Conservation (phyloP, 2,329 filamentous ascomycete species). For the Pseudonectria buxi region DNA sequence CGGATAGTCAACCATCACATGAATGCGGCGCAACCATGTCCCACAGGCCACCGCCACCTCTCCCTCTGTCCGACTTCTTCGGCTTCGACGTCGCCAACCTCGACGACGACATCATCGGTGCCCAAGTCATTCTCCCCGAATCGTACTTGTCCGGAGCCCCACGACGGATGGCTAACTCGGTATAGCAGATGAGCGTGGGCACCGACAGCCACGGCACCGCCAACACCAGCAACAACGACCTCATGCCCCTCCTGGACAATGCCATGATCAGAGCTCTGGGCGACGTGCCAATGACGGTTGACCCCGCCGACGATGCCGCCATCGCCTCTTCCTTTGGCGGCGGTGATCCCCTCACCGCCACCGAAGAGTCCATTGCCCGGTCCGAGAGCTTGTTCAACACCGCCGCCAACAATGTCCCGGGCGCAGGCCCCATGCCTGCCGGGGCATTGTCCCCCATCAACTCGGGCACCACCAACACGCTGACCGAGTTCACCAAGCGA, state of each 20-base stretch:
- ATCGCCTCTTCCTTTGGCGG: constrained; percentile 15
- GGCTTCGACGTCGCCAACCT: constrained; percentile 28
- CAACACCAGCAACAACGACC: constrained; percentile 28
- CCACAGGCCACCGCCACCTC: constrained; percentile 29
- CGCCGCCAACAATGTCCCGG: constrained; percentile 31
- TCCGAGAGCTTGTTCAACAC: constrained; percentile 30
- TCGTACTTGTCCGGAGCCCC: constrained; percentile 4
- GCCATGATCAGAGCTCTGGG: constrained; percentile 31
- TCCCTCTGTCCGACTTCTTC: constrained; percentile 28
- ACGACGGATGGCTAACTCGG: constrained; percentile 14
- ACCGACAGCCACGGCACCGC: constrained; percentile 22
- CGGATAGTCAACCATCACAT: constrained; percentile 16
- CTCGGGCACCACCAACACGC: constrained; percentile 33
- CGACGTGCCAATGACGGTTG: constrained; percentile 38
- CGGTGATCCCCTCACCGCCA: constrained; percentile 14
- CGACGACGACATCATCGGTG: constrained; percentile 19
- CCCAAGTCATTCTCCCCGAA: constrained; percentile 17
- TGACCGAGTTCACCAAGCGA: constrained; percentile 55
- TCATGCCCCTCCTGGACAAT: constrained; percentile 40
- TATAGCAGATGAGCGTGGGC: constrained; percentile 15
- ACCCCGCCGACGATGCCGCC: constrained; percentile 27
- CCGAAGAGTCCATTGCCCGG: constrained; percentile 25
- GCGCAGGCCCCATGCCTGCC: constrained; percentile 36
- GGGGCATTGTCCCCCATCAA: constrained; percentile 29
- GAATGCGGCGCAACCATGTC: constrained; percentile 26